Percentiles rank a stretch among this genome's conserved stretches.
Conservation (phyloP, 305 asterid genomes). For the Solanum hybrid region DNA sequence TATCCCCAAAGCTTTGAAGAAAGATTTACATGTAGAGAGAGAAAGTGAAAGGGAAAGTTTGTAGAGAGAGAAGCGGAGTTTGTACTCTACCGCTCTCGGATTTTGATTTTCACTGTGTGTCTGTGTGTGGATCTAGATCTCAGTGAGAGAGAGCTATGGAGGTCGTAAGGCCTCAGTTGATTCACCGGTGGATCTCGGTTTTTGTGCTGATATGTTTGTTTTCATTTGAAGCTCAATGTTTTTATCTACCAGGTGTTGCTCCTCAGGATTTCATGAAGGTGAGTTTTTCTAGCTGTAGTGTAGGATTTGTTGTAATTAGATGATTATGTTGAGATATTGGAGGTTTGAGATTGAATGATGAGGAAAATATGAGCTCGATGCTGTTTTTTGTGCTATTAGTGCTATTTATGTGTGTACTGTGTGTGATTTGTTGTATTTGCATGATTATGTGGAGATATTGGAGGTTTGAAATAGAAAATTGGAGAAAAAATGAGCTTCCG, state of each 20-base stretch:
- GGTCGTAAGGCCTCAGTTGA: conserved; percentile 30
- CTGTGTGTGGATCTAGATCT: conserved; percentile 22
- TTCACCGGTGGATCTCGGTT: conserved; percentile 26
- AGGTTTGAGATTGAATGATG: neutral
- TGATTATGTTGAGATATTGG: neutral
- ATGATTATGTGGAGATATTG: neutral
- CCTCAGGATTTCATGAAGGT: conserved; percentile 78
- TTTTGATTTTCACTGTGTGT: neutral
- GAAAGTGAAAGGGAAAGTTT: neutral
- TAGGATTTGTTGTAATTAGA: neutral
- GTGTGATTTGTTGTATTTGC: neutral
- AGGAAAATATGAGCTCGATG: neutral
- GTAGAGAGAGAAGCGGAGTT: conserved; percentile 1
- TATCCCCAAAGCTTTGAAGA: neutral
- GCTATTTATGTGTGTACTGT: neutral
- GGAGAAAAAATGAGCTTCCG: neutral
- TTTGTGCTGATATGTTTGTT: conserved; percentile 29
- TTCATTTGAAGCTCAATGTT: conserved; percentile 37
- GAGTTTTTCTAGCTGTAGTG: neutral
- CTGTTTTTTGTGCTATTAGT: neutral
- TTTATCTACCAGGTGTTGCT: conserved; percentile 91
- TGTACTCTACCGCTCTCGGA: neutral
- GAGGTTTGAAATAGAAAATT: neutral
- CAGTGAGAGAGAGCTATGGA: conserved; percentile 25
- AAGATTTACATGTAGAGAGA: neutral